phyloP scores from a whole-genome alignment of 2,329 filamentous ascomycete genomes.

The Trichoderma cornu-damae region DNA sequence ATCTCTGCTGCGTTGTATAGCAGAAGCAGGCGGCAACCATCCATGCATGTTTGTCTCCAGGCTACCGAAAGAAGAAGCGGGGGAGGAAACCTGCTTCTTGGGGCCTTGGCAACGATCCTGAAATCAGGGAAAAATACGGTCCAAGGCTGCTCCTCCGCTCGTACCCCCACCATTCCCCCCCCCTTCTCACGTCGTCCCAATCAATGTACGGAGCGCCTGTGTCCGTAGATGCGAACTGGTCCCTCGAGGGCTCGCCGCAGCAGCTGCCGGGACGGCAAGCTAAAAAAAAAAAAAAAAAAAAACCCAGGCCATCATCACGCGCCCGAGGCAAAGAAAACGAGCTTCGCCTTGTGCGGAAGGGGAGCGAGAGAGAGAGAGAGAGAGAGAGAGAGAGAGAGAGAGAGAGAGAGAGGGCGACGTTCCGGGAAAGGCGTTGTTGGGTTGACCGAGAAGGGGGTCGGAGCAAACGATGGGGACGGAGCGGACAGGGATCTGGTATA shows the following conservation, averaged over 20 bases:
- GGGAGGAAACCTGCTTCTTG: constrained; percentile 1
- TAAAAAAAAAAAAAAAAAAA: too few species aligned
- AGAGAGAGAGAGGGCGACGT: not conserved
- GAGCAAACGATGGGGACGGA: not conserved
- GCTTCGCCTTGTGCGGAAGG: constrained; percentile 5
- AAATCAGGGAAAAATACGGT: constrained; percentile 4
- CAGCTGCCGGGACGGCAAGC: not conserved
- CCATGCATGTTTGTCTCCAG: not conserved
- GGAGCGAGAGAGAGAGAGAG: not conserved
- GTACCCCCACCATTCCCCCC: not conserved
- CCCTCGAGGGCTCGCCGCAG: not conserved
- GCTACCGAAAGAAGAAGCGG: constrained; percentile 4
- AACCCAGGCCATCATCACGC: not conserved
- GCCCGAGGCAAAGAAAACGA: not conserved
- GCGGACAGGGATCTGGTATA: constrained; percentile 6
- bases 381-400: not conserved
- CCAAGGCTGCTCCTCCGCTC: not conserved
- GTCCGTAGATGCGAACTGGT: not conserved
- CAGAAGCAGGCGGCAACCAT: not conserved
- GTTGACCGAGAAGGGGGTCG: not conserved
- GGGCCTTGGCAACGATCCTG: constrained; percentile 12
- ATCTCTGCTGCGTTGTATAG: not conserved
- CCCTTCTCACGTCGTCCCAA: not conserved
- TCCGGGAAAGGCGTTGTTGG: not conserved
- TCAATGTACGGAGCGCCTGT: not conserved